These are phyloP conservation scores for Xylaria bambusicola DNA, from an alignment of 495 filamentous ascomycete genomes.

Conservation along the genomic window DNA sequence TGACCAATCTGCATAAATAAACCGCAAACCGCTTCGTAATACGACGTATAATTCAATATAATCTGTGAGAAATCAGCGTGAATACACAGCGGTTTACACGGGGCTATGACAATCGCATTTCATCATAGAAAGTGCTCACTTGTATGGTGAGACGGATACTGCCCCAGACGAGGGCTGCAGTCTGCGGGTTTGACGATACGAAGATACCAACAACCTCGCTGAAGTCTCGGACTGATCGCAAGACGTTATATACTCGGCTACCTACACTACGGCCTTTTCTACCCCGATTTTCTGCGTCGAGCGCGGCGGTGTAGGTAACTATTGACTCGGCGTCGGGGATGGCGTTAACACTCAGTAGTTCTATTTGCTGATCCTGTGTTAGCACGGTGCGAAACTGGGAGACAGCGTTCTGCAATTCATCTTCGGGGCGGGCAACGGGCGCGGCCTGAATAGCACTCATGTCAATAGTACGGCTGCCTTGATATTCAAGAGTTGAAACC, in stretches of 20 bases:
- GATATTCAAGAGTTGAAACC: no score
- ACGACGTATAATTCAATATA: not conserved
- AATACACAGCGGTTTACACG: not conserved
- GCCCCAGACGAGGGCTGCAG: constrained; percentile 45
- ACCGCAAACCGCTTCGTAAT: not conserved
- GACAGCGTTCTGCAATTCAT: not conserved
- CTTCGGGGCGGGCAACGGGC: no score
- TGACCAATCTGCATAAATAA: not conserved
- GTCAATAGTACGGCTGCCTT: no score
- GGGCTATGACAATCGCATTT: not conserved
- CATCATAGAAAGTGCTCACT: not conserved
- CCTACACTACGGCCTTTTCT: not conserved
- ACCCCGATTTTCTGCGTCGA: not conserved
- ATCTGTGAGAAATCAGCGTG: not conserved
- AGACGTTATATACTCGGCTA: not conserved
- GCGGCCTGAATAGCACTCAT: no score
- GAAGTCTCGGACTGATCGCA: constrained; percentile 17
- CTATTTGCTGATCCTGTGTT: constrained; percentile 1
- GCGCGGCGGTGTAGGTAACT: not conserved
- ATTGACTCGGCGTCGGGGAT: not conserved
- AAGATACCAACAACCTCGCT: constrained; percentile 35
- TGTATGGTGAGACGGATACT: constrained; percentile 25
- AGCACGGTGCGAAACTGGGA: no score
- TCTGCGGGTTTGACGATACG: constrained; percentile 34
- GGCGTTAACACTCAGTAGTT: not conserved